These are phyloP conservation scores for Hygrocybe coccinea DNA, from an alignment of 768 basidiomycete genomes.

Conservation along the genomic window DNA sequence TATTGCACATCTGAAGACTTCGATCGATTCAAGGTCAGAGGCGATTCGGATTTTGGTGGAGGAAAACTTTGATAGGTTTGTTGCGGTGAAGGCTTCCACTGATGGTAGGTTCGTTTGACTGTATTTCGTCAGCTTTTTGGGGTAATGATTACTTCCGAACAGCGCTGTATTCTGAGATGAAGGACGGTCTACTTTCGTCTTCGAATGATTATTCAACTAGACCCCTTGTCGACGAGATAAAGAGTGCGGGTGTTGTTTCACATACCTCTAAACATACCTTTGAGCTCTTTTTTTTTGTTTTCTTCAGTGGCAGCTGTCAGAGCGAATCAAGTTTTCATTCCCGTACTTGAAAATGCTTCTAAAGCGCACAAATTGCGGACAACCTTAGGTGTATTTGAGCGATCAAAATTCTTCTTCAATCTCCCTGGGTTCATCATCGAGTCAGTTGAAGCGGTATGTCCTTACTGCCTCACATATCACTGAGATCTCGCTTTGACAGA, in stretches of 20 bases:
- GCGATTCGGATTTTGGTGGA: slow-evolving; percentile 94
- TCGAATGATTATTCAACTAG: slow-evolving; percentile 78
- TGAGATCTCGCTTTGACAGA: background rate
- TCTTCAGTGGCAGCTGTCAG: slow-evolving; percentile 78
- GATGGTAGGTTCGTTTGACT: slow-evolving; percentile 55
- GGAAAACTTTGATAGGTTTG: slow-evolving; percentile 97
- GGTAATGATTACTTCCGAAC: background rate
- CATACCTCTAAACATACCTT: background rate
- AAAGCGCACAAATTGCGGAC: slow-evolving; percentile 91
- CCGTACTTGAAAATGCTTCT: slow-evolving; percentile 90
- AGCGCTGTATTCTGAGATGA: slow-evolving; percentile 93
- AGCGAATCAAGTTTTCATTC: slow-evolving; percentile 93
- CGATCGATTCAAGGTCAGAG: slow-evolving; percentile 87
- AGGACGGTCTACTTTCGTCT: slow-evolving; percentile 73
- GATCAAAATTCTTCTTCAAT: slow-evolving; percentile 98
- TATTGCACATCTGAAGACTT: slow-evolving; percentile 63
- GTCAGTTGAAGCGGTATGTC: slow-evolving; percentile 77
- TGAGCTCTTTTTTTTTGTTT: slow-evolving; percentile 4
- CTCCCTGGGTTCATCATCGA: slow-evolving; percentile 89
- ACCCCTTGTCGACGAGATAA: slow-evolving; percentile 77
- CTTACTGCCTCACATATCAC: slow-evolving; percentile 1
- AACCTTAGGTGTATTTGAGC: slow-evolving; percentile 91
- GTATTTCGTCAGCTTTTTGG: background rate
- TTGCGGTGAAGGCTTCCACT: slow-evolving; percentile 94
- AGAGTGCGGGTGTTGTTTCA: slow-evolving; percentile 49